Evolutionary conservation across 2,329 filamentous ascomycete species (phyloP).

Genomic region (Lachnellula suecica): DNA sequence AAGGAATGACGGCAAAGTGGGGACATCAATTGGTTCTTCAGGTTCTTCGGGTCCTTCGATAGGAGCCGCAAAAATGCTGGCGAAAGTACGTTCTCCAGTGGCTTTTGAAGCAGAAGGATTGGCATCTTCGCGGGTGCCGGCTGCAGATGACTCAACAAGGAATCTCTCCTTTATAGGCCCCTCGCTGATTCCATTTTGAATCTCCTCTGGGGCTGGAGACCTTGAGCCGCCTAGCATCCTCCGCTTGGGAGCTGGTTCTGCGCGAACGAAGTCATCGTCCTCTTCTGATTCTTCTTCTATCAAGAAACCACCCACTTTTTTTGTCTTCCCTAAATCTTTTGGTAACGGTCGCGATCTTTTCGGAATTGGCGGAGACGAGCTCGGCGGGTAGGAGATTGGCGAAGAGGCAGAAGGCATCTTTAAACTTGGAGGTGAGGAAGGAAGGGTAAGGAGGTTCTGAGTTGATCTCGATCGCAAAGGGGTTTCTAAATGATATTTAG

Average conservation of each 20-base stretch:
- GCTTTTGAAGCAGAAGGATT: not conserved
- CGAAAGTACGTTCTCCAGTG: not conserved
- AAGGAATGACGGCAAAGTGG: slow-evolving; percentile 24
- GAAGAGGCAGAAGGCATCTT: slow-evolving; percentile 62
- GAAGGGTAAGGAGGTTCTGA: slow-evolving; percentile 10
- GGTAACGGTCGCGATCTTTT: slow-evolving; percentile 39
- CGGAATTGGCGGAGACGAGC: slow-evolving; percentile 27
- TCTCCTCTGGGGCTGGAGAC: slow-evolving; percentile 7
- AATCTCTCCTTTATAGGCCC: not conserved
- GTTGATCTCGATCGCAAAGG: slow-evolving; percentile 19
- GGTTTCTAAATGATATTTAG: slow-evolving; percentile 21
- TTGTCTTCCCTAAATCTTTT: slow-evolving; percentile 33
- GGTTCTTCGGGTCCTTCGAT: not conserved
- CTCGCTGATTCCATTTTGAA: not conserved
- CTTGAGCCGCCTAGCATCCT: slow-evolving; percentile 40
- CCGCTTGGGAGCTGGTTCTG: slow-evolving; percentile 41
- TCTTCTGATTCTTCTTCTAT: slow-evolving; percentile 43
- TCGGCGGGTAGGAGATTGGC: slow-evolving; percentile 42
- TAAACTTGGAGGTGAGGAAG: slow-evolving; percentile 37
- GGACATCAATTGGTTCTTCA: not conserved
- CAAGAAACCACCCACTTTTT: slow-evolving; percentile 43
- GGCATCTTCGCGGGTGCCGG: not conserved
- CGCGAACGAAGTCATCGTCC: slow-evolving; percentile 30
- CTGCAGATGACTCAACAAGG: not conserved
- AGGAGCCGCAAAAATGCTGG: not conserved